These are phyloP conservation scores for Fimicolochytrium jonesii DNA, from an alignment of 192 early-diverging fungal species.

Conservation along the genomic window DNA sequence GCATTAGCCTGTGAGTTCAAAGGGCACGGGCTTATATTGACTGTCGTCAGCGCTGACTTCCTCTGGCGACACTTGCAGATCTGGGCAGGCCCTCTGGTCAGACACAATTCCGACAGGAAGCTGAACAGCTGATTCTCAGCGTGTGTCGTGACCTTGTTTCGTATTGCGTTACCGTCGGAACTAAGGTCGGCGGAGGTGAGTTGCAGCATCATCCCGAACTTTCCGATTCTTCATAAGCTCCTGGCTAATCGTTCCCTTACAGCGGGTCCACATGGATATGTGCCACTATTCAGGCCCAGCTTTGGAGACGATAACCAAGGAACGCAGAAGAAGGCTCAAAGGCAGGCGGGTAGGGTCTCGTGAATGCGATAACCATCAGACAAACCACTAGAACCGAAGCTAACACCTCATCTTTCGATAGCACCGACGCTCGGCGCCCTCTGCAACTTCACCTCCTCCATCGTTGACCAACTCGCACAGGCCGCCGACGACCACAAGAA, in stretches of 20 bases:
- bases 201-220: too few relatives aligned
- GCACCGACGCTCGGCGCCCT: conserved; percentile 8
- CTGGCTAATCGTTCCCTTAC: too few relatives aligned
- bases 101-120: conserved; percentile 23
- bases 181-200: too few relatives aligned
- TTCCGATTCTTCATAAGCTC: too few relatives aligned
- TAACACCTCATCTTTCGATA: too few relatives aligned
- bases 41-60: not conserved
- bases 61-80: not conserved
- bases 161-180: conserved; percentile 43
- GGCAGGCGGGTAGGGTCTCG: too few relatives aligned
- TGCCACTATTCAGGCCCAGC: not conserved
- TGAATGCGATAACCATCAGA: too few relatives aligned
- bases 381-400: too few relatives aligned
- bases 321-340: too few relatives aligned
- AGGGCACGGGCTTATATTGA: not conserved
- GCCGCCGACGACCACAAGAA: conserved; percentile 25
- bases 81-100: not conserved
- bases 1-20: not conserved
- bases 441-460: conserved; percentile 35
- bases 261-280: too few relatives aligned
- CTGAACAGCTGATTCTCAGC: conserved; percentile 36
- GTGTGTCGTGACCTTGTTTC: conserved; percentile 54
- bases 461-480: conserved; percentile 22
- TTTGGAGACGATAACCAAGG: conserved; percentile 4